Base-by-base conservation (phyloP, 2,329 filamentous ascomycete species). In the Stachybotrys chlorohalonatus region DNA sequence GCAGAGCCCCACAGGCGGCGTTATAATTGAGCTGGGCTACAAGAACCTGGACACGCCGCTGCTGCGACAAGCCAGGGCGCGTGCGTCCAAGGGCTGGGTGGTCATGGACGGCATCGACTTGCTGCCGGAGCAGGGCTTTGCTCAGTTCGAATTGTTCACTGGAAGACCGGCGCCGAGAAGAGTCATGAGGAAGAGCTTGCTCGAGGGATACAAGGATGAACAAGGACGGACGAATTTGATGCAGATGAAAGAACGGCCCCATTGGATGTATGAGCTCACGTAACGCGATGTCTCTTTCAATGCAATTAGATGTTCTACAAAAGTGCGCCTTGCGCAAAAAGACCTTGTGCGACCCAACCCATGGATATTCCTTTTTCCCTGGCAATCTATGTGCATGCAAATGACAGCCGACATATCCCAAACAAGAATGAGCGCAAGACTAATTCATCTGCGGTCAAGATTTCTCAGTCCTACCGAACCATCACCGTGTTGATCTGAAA, bases 111-210 rank as follows among this genome's bases (percentile, higher is more conserved):
- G 88, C 0, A 72, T 92, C 11, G 87, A 92, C 61, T 77, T 91
- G 50, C 69, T 93, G 13, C 86, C 86, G 0, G 89, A 92, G 66
- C 88, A 92, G 65, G 89, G 86, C 0, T 89, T 89, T 68, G 87
- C 88, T 1, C 88, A 92, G 62, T 93, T 92, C 63, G 89, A 93
- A 68, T 70, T 92, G 2, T 90, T 92, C 66, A 91, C 88, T 0
- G 88, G 87, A 0, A 76, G 67, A 7, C 57, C 68, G 51, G 68
- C 70, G 0, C 69, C 69, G 5, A 79, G 87, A 31, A 73, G 82
- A 49, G 68, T 87, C 45, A 92, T 93, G 88, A 79, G 86, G 57
- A 75, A 81, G 47, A 84, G 85, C 61, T 83, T 87, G 11, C 70
- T 79, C 55, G 66, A 67, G 52, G 71, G 75, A 1, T 78, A 77